Evolutionary conservation across 768 basidiomycete genomes (phyloP), one percentile per base, ranked within the genome.

Genomic region (Mycena indigotica): DNA sequence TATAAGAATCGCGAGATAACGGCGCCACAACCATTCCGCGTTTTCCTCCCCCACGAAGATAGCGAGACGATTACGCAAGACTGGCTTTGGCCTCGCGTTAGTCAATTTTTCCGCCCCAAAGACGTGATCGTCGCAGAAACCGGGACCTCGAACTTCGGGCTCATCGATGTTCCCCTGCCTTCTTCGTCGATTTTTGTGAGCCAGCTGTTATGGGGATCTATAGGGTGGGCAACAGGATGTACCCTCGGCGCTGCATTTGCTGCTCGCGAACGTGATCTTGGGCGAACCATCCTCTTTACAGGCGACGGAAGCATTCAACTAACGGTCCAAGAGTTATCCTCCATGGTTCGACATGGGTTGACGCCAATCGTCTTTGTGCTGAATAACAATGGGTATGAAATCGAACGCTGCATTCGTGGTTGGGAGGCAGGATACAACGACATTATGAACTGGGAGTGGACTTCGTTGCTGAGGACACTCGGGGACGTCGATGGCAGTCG

Each of bases 101-200:
- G 83, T 10, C 69, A 78, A 55, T 93, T 93, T 77, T 91, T 95
- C 75, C 76, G 72, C 59, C 72, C 82, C 23, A 76, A 81, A 29
- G 93, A 93, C 71, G 84, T 96, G 29, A 83, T 97, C 56, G 73
- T 97, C 41, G 85, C 91, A 2, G 95, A 98, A 73, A 98, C 95
- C 81, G 84, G 88, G 3, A 94, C 93, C 0, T 85, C 91, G 13
- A 87, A 79, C 60, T 97, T 96, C 68, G 95, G 95, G 41, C 82
- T 96, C 46, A 69, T 94, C 38, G 91, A 92, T 58, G 80, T 93
- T 26, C 85, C 87, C 1, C 73, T 96, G 12, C 95, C 95, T 0
- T 77, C 41, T 21, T 13, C 12, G 15, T 44, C 41, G 41, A 44
- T 84, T 4, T 83, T 88, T 56, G 56, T 92, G 28, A 84, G 80